A percentile compares a stretch with the other conserved stretches of the same genome.
These are phyloP conservation scores for Termitomyces sp. DNA, from an alignment of 768 basidiomycete genomes.

Conservation along the genomic window DNA sequence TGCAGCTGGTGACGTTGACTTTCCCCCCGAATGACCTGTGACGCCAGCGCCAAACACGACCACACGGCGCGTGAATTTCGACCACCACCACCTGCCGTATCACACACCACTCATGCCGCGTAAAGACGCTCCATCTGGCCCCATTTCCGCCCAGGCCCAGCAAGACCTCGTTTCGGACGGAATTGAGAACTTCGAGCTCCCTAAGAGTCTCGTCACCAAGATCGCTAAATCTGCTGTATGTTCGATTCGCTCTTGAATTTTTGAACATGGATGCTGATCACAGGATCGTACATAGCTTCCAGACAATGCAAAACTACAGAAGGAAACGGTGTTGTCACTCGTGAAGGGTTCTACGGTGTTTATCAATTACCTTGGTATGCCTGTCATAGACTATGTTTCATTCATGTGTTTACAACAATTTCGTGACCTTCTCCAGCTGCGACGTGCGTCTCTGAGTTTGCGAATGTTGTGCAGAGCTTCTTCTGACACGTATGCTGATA, in stretches of 20 bases:
- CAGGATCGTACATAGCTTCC: slow-evolving; percentile 54
- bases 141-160: slow-evolving; percentile 69
- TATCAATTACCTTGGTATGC: slow-evolving; percentile 87
- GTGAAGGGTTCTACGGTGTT: slow-evolving; percentile 92
- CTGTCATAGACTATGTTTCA: background rate
- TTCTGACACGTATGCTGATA: slow-evolving; percentile 13
- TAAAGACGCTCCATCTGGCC: slow-evolving; percentile 53
- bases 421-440: slow-evolving; percentile 34
- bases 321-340: slow-evolving; percentile 82
- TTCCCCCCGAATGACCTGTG: too few species aligned
- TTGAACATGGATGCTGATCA: background rate
- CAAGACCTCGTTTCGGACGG: slow-evolving; percentile 80
- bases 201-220: slow-evolving; percentile 76
- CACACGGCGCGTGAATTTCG: background rate
- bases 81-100: background rate
- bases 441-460: slow-evolving; percentile 30
- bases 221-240: slow-evolving; percentile 80
- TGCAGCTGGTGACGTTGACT: too few species aligned
- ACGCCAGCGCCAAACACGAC: background rate
- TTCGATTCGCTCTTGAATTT: background rate
- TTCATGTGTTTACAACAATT: background rate
- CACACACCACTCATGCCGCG: slow-evolving; percentile 51
- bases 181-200: slow-evolving; percentile 87
- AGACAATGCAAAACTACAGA: slow-evolving; percentile 82
- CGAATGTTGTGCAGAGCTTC: background rate